phyloP scores from a whole-genome alignment of 352 stramenopile genomes.

The Phytophthora rubi region DNA sequence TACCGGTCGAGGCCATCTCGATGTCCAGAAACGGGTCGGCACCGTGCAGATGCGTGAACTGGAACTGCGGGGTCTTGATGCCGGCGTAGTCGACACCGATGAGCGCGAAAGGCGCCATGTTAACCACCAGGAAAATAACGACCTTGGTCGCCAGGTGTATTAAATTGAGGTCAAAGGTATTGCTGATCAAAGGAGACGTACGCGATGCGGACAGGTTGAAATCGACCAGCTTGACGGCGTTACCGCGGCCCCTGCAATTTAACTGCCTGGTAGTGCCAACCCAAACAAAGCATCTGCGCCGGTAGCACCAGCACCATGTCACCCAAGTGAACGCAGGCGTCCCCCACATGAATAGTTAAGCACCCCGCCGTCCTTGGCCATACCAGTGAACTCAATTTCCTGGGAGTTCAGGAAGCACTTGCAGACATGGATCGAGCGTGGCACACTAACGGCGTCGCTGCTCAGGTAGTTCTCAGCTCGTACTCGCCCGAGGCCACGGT shows the following conservation, averaged over 20 bases:
- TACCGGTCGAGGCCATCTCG: constrained; percentile 97
- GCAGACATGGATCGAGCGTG: constrained; percentile 97
- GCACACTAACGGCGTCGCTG: constrained; percentile 88
- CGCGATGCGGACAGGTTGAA: constrained; percentile 98
- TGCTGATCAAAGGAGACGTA: constrained; percentile 99
- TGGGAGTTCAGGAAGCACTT: constrained; percentile 98
- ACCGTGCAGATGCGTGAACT: constrained; percentile 93
- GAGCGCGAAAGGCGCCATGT: constrained; percentile 96
- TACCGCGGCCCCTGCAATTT: constrained; percentile 97
- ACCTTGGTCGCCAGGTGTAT: constrained; percentile 97
- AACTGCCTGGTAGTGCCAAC: constrained; percentile 97
- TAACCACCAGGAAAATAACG: constrained; percentile 92
- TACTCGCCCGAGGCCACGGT: constrained; percentile 93
- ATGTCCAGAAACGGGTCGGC: constrained; percentile 95
- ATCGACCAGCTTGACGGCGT: constrained; percentile 99
- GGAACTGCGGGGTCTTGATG: constrained; percentile 95
- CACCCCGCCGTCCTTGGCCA: constrained; percentile 96
- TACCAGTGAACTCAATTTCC: constrained; percentile 99
- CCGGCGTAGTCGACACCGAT: constrained; percentile 96
- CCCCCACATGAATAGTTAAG: constrained; percentile 99
- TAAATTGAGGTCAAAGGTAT: constrained; percentile 99
- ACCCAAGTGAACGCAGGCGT: constrained; percentile 98
- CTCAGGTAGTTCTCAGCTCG: constrained; percentile 86
- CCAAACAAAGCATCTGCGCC: constrained; percentile 94
- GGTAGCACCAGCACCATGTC: constrained; percentile 98